Conservation (phyloP, 2,329 filamentous ascomycete species). For the Cercospora sp. region DNA sequence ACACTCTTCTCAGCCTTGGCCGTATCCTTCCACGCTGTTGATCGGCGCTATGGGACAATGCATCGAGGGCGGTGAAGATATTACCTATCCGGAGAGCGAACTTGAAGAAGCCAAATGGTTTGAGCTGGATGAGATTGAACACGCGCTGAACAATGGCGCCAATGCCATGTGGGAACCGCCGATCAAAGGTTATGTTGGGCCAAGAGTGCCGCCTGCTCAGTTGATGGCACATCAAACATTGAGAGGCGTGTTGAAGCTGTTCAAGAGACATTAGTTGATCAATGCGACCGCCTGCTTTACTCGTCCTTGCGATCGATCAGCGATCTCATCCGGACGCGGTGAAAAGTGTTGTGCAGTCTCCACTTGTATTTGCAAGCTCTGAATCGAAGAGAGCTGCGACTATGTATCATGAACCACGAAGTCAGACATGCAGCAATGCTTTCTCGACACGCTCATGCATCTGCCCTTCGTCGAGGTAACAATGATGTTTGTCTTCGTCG, state of each 20-base stretch:
- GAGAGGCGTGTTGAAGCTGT: slow-evolving; percentile 26
- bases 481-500: not conserved
- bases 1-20: slow-evolving; percentile 84
- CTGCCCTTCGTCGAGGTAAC: not conserved
- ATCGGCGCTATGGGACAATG: slow-evolving; percentile 53
- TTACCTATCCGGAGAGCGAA: slow-evolving; percentile 30
- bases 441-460: not conserved
- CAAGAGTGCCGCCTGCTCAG: slow-evolving; percentile 26
- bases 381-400: not conserved
- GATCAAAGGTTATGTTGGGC: slow-evolving; percentile 26
- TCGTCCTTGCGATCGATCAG: not conserved
- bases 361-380: not conserved
- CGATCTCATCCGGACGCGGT: not conserved
- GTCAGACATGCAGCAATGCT: not conserved
- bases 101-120: slow-evolving; percentile 31
- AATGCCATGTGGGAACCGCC: slow-evolving; percentile 32
- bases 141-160: slow-evolving; percentile 26
- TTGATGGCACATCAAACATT: slow-evolving; percentile 29
- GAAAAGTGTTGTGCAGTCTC: not conserved
- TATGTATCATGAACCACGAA: not conserved
- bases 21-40: slow-evolving; percentile 82
- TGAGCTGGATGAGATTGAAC: slow-evolving; percentile 27
- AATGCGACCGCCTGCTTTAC: not conserved
- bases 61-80: slow-evolving; percentile 24
- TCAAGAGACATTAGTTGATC: slow-evolving; percentile 15